Base-by-base conservation (phyloP, 148 eudicot species). In the Chenopodium album region DNA sequence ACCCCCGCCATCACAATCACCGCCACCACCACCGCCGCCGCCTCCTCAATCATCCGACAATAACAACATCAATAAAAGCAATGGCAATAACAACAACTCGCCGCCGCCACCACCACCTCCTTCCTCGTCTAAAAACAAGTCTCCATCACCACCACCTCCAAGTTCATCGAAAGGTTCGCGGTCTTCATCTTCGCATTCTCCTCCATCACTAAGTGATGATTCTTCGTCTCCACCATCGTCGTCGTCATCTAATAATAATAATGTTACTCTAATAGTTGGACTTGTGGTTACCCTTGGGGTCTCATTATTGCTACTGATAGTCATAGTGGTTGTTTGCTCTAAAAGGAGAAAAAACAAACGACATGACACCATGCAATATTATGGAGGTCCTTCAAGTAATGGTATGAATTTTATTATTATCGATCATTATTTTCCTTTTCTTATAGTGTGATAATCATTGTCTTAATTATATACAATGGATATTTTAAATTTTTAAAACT, bases 281-380 rank as follows among this genome's bases (percentile, higher is more conserved):
- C 82, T 75, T 29, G 84, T 85, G 23, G 88, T 84, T 0, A 94
- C 91, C 4, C 86, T 78, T 22, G 90, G 82, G 7, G 19, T 89
- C 2, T 26, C 91, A 13, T 76, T 93, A 11, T 28, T 91, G 59
- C 16, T 90, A 6, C 29, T 90, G 71, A 73, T 91, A 44, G 34
- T 80, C 14, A 76, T 85, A 50, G 31, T 86, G 31, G 28, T 78
- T 32, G 82, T 78, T 62, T 88, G 90, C 29, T 60, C 76, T 20
- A 89, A 67, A 66, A 86, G 75, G 66, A 87, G 68, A 46, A 91
- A 82, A 79, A 76, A 85, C 54, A 85, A 78, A 77, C 76, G 16
- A 0, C 80, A 78, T 76, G 85, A 79, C 34, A 76, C 80, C 14
- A 84, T 87, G 87, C 84, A 68, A 60, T 90, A 85, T 59, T 88